Percentiles rank a stretch among this genome's conserved stretches.
These are phyloP conservation scores for Malus asiatica DNA, from an alignment of 306 rosid genomes.

Conservation along the genomic window DNA sequence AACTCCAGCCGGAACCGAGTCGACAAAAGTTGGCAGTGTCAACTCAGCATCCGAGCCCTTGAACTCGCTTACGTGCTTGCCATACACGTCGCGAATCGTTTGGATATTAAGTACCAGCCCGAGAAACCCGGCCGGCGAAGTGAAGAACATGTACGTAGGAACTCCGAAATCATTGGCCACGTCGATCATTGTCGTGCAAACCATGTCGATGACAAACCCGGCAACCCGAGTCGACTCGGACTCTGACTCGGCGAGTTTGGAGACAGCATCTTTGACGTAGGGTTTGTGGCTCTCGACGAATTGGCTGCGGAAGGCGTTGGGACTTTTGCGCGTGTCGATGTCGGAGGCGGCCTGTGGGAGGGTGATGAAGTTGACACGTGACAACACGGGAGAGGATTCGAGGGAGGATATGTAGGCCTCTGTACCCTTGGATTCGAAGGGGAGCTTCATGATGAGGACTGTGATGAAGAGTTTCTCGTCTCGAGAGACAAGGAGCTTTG, in stretches of 20 bases:
- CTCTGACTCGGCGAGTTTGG: background rate
- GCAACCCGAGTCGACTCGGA: conserved; percentile 22
- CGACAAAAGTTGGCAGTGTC: conserved; percentile 17
- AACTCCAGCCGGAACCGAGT: conserved; percentile 21
- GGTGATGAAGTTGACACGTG: background rate
- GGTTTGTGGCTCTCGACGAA: conserved; percentile 19
- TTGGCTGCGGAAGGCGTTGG: background rate
- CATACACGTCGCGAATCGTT: conserved; percentile 12
- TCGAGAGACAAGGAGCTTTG: conserved; percentile 4
- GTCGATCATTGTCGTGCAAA: conserved; percentile 40
- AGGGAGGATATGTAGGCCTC: background rate
- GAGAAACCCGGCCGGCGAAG: conserved; percentile 30
- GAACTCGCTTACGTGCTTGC: background rate
- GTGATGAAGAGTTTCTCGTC: conserved; percentile 4
- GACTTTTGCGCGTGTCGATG: background rate
- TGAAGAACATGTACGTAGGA: conserved; percentile 34
- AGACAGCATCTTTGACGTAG: conserved; percentile 18
- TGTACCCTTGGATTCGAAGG: background rate
- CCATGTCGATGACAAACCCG: conserved; percentile 51
- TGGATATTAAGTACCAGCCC: conserved; percentile 27
- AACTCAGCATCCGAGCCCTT: conserved; percentile 7
- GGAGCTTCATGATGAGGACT: background rate
- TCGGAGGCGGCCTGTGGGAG: background rate
- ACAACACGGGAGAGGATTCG: background rate
- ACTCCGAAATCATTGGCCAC: conserved; percentile 34